Evolutionary conservation across 2,329 filamentous ascomycete genomes (phyloP), one percentile per base, ranked within the genome.

Genomic region (Colletotrichum neosansevieriae): DNA sequence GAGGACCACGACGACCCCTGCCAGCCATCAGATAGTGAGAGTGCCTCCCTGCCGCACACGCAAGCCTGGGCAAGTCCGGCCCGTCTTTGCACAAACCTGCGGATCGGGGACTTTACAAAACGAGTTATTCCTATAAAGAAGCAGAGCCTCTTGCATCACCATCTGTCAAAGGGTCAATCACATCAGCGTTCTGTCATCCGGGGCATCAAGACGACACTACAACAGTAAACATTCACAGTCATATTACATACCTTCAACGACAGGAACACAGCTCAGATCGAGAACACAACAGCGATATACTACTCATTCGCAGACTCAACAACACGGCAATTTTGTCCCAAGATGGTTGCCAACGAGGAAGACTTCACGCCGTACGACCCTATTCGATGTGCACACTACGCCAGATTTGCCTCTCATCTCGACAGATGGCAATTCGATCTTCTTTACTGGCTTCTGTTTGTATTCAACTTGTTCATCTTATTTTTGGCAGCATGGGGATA

Each of bases 401-500:
- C 83, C 40, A 73, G 76, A 49, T 85, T 85, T 71, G 82, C 83
- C 32, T 75, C 79, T 6, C 74, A 81, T 66, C 74, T 85, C 68
- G 77, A 76, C 11, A 73, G 80, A 58, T 74, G 76, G 72, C 77
- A 85, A 70, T 84, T 84, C 68, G 81, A 82, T 69, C 72, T 80
- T 12, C 75, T 85, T 24, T 86, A 84, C 75, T 86, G 83, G 83
- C 70, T 74, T 11, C 68, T 86, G 57, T 86, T 85, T 71, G 71
- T 79, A 24, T 73, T 78, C 17, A 84, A 85, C 59, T 71, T 85
- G 0, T 54, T 81, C 9, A 73, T 85, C 15, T 76, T 86, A 29
- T 85, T 83, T 58, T 66, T 81, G 12, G 79, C 80, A 9, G 83
- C 84, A 1, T 82, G 79, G 74, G 73, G 76, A 11, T 83, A 80